Conservation (phyloP, 2,329 filamentous ascomycete genomes). For the Aspergillus sp. region DNA sequence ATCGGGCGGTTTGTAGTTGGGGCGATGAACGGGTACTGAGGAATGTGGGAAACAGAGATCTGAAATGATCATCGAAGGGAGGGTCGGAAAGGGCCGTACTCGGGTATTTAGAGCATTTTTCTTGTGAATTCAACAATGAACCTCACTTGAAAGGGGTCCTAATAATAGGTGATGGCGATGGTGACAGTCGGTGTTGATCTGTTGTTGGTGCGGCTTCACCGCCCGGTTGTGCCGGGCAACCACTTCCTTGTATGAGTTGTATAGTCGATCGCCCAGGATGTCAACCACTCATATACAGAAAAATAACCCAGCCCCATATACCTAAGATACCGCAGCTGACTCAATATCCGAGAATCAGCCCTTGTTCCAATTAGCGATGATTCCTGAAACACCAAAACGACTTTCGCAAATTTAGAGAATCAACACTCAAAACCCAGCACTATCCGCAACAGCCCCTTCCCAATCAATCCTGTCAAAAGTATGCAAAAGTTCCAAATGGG, state of each 20-base stretch:
- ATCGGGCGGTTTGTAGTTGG: neutral
- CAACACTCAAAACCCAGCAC: neutral
- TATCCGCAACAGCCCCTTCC: neutral
- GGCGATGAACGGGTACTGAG: neutral
- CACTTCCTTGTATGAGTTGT: neutral
- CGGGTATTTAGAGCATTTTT: neutral
- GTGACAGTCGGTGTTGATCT: neutral
- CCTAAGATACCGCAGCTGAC: no score
- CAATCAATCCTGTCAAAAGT: slow-evolving; percentile 5
- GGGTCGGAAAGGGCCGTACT: neutral
- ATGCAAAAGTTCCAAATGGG: slow-evolving; percentile 3
- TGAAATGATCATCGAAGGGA: neutral
- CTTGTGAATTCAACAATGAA: neutral
- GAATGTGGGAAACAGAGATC: neutral
- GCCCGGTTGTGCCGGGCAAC: slow-evolving; percentile 7
- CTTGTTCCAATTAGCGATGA: no score
- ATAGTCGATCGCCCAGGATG: neutral
- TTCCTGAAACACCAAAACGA: no score
- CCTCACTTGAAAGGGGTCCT: neutral
- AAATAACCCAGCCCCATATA: no score
- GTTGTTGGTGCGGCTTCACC: slow-evolving; percentile 1
- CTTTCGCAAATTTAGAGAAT: no score
- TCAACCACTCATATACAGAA: no score
- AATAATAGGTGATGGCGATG: neutral
- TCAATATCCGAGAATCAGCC: no score